Percentiles rank a stretch among this genome's conserved stretches.
Conservation (phyloP, 106 monocot species). For the Allium cepa region DNA sequence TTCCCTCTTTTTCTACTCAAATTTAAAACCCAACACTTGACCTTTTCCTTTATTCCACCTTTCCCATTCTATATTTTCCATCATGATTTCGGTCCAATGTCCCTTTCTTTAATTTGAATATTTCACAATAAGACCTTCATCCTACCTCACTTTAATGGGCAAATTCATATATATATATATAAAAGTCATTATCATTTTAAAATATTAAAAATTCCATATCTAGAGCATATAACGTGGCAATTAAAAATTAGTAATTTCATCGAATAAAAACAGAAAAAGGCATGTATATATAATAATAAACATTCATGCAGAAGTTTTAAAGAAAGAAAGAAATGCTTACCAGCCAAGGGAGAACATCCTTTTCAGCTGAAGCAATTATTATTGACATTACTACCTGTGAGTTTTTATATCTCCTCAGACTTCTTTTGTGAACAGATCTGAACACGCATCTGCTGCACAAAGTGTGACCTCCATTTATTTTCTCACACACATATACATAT, state of each 20-base stretch:
- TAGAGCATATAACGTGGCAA: too few species aligned
- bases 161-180: not conserved
- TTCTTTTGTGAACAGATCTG: conserved; percentile 9
- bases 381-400: not conserved
- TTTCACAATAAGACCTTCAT: not conserved
- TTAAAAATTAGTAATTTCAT: too few species aligned
- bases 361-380: conserved; percentile 9
- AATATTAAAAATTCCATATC: not conserved
- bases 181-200: not conserved
- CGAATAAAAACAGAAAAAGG: too few species aligned
- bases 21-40: not conserved
- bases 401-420: not conserved
- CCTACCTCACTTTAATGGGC: not conserved
- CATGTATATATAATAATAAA: too few species aligned
- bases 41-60: not conserved
- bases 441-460: not conserved
- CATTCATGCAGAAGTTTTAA: not conserved
- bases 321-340: not conserved
- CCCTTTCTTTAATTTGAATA: not conserved
- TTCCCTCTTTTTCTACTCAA: conserved; percentile 5
- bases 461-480: conserved; percentile 3
- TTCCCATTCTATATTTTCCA: not conserved
- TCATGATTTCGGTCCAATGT: not conserved
- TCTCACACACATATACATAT: not conserved
- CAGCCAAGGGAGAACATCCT: conserved; percentile 9